Evolutionary conservation across 2,329 filamentous ascomycete species (phyloP).

Genomic region (Aspergillus sclerotialis): DNA sequence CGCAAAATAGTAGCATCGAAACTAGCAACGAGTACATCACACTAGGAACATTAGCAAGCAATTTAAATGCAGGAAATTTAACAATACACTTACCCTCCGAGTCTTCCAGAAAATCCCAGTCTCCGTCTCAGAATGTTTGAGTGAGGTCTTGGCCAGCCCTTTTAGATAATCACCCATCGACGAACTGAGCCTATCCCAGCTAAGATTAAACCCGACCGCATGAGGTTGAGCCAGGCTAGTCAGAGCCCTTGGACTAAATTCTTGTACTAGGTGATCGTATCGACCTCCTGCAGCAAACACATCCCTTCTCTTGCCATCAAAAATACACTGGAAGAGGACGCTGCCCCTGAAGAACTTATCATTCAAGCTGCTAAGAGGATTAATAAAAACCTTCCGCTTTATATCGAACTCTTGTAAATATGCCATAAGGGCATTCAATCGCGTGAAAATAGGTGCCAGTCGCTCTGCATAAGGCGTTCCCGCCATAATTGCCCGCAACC

Average conservation of each 20-base stretch:
- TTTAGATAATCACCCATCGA: conserved; percentile 50
- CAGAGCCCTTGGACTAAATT: conserved; percentile 66
- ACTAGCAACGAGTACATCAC: conserved; percentile 83
- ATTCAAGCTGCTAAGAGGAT: conserved; percentile 78
- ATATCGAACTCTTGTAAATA: conserved; percentile 72
- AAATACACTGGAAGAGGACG: conserved; percentile 82
- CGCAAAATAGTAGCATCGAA: conserved; percentile 73
- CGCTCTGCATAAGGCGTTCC: conserved; percentile 47
- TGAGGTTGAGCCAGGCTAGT: conserved; percentile 60
- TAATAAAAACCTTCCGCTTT: conserved; percentile 71
- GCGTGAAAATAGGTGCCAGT: conserved; percentile 57
- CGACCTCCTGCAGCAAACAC: conserved; percentile 90
- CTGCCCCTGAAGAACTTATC: conserved; percentile 85
- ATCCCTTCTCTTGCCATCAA: conserved; percentile 71
- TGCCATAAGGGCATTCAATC: conserved; percentile 69
- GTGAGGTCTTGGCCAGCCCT: conserved; percentile 44
- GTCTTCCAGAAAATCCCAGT: conserved; percentile 52
- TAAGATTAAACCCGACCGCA: conserved; percentile 86
- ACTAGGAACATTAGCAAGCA: conserved; percentile 42
- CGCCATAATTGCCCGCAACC: conserved; percentile 49
- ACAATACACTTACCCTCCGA: conserved; percentile 51
- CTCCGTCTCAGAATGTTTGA: conserved; percentile 66
- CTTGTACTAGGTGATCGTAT: conserved; percentile 82
- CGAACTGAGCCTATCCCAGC: conserved; percentile 73
- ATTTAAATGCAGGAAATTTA: not conserved